Base-by-base conservation (phyloP, 352 stramenopile genomes). In the Globisporangium camurandrum region DNA sequence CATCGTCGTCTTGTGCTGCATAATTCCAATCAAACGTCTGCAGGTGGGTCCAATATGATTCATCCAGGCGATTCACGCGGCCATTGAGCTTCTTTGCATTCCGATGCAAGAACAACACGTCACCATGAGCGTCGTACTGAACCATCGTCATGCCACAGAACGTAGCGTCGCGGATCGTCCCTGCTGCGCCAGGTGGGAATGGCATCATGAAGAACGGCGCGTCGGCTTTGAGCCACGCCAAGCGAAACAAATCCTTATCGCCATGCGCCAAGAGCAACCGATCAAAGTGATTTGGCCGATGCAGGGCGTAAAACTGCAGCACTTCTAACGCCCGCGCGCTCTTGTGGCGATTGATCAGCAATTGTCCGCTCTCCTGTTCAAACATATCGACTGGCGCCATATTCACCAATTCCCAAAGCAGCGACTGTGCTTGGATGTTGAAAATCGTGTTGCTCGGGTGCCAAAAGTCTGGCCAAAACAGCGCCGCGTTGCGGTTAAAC, bases 391-490 rank as follows among this genome's bases (percentile, higher is more conserved):
- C 59, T 19, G 75, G 77, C 11, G 62, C 43, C 38, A 87, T 58
- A 44, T 84, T 64, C 17, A 88, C 57, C n/a, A 84, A 66, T 54
- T 82, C 53, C 74, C 76, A 88, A 19, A 87, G 44, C 24, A 88
- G 54, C 16, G 69, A 84, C 7, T 66, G 59, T 41, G 54, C 44
- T 46, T 86, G 71, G 48, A 88, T 72, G 40, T 83, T 82, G 59
- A 86, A 88, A 30, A 85, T 84, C 36, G 74, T 86, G 45, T 78
- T 70, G 20, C 67, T 51, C 4, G 79, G 79, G 48, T 87, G 75
- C 73, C 73, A 90, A 49, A 86, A 86, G 41, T 90, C 78, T 8
- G 78, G 78, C 77, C 77, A 91, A 54, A 88, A 89, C 12, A 91
- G 41, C 24, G 80, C 69, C 20, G 75, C 75, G 22, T 54, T 60